phyloP scores from a whole-genome alignment of 192 early-diverging fungal species.

The Thamnidium elegans region DNA sequence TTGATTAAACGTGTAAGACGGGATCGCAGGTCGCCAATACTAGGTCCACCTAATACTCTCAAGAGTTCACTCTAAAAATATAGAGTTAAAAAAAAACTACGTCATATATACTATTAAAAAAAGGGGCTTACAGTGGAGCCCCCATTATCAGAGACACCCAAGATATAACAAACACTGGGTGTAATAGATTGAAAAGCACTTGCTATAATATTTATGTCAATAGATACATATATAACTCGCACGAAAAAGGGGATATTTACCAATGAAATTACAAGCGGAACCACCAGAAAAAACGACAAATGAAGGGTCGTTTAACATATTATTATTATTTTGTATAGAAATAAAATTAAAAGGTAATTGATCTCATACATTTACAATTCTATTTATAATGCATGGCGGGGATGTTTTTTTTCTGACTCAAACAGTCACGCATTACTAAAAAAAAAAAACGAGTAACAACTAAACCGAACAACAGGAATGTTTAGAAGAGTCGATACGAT shows the following conservation, averaged over 20 bases:
- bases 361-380: too few species aligned
- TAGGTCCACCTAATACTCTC: slow-evolving; percentile 70
- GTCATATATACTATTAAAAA: slow-evolving; percentile 18
- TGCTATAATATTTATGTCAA: slow-evolving; percentile 13
- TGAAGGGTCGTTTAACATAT: slow-evolving; percentile 30
- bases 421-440: too few species aligned
- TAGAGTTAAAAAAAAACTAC: slow-evolving; percentile 36
- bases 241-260: slow-evolving; percentile 25
- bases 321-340: slow-evolving; percentile 2
- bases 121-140: slow-evolving; percentile 42
- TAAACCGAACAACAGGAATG: too few species aligned
- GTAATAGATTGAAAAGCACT: slow-evolving; percentile 59
- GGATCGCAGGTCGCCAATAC: slow-evolving; percentile 72
- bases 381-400: too few species aligned
- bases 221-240: not conserved
- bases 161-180: slow-evolving; percentile 60
- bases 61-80: slow-evolving; percentile 58
- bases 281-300: slow-evolving; percentile 73
- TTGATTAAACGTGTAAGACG: slow-evolving; percentile 65
- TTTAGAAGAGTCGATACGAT: too few species aligned
- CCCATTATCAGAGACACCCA: slow-evolving; percentile 77
- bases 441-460: too few species aligned
- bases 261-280: slow-evolving; percentile 66
- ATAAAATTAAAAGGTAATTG: not conserved
- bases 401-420: too few species aligned